Conservation (phyloP, 257 asterid genomes). For the Lantana camara region DNA sequence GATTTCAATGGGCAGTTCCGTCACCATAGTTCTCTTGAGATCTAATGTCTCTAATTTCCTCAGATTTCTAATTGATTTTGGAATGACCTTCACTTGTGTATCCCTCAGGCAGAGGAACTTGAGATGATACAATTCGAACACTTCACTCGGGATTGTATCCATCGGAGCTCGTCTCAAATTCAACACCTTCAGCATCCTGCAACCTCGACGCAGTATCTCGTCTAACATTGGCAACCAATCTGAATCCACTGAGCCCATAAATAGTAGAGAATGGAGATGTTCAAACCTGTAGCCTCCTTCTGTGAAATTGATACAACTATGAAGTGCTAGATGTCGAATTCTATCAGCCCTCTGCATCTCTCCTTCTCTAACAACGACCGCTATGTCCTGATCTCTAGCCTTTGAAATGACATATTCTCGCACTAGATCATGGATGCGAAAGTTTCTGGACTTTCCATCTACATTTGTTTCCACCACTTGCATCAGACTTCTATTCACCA, state of each 20-base stretch:
- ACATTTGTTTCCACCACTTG: neutral
- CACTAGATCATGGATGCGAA: too few species aligned
- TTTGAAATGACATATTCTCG: constrained; percentile 8
- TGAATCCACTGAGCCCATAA: neutral
- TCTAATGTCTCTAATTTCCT: too few species aligned
- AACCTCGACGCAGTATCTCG: neutral
- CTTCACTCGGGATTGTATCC: neutral
- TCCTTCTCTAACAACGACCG: neutral
- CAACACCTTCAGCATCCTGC: constrained; percentile 23
- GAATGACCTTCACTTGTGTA: too few species aligned
- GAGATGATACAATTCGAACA: neutral
- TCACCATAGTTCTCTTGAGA: too few species aligned
- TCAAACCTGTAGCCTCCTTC: too few species aligned
- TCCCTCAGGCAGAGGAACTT: neutral
- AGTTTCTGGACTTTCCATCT: too few species aligned
- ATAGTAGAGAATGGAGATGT: constrained; percentile 25
- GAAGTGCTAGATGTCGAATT: constrained; percentile 8
- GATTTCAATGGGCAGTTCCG: too few species aligned
- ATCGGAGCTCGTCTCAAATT: neutral
- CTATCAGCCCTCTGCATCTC: neutral
- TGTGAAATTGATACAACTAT: too few species aligned
- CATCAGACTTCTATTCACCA: neutral
- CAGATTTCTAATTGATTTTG: too few species aligned
- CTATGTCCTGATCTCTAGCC: constrained; percentile 17
- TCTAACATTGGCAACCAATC: neutral